These are phyloP conservation scores for Ramichloridium luteum DNA, from an alignment of 2,329 filamentous ascomycete genomes.

Conservation along the genomic window DNA sequence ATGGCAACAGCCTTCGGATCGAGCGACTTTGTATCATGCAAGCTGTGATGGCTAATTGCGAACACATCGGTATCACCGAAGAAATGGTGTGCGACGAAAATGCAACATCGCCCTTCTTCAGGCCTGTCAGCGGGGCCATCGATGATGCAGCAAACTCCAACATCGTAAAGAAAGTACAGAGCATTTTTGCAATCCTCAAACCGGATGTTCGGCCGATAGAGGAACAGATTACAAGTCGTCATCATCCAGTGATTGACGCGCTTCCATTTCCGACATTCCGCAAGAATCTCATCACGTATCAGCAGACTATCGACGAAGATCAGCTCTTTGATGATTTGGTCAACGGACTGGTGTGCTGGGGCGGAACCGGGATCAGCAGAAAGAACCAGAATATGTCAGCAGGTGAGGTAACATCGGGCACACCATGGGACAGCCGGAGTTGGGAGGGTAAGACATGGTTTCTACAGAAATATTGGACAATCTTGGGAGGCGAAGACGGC, in stretches of 20 bases:
- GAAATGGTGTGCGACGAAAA: not conserved
- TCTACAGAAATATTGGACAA: conserved; percentile 1
- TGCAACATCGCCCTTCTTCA: not conserved
- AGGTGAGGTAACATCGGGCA: not conserved
- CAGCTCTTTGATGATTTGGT: not conserved
- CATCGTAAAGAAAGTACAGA: not conserved
- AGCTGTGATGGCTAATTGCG: not conserved
- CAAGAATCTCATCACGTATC: not conserved
- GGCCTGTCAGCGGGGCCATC: not conserved
- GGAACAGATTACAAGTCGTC: not conserved
- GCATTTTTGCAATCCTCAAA: not conserved
- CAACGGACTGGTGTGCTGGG: not conserved
- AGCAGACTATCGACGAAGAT: not conserved
- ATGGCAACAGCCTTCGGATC: not conserved
- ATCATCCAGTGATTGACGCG: not conserved
- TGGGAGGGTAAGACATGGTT: not conserved
- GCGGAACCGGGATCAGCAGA: not conserved
- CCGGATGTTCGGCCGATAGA: not conserved
- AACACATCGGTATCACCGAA: not conserved
- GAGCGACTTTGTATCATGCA: conserved; percentile 1
- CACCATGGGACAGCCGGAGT: not conserved
- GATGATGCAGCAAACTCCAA: not conserved
- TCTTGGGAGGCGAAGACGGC: not conserved
- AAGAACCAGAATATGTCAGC: not conserved
- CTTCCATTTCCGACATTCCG: not conserved